Percentiles rank a stretch among this genome's conserved stretches.
phyloP scores from a whole-genome alignment of 192 early-diverging fungal genomes.

The Blastocladiella britannica region DNA sequence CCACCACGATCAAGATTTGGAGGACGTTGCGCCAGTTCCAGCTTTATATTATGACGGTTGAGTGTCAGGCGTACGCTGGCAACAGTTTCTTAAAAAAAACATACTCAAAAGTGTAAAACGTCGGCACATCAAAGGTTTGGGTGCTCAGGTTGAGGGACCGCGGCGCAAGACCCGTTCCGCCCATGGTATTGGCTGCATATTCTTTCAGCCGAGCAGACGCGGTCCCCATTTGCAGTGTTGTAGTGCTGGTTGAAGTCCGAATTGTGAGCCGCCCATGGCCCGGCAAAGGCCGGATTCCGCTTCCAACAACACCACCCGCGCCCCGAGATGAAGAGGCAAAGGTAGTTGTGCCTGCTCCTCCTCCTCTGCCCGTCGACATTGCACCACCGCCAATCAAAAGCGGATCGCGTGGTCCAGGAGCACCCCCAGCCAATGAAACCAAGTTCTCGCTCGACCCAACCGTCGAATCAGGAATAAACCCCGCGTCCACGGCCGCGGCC shows the following conservation, averaged over 20 bases:
- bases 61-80: too few species aligned
- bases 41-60: too few species aligned
- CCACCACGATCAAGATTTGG: slow-evolving; percentile 43
- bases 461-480: not conserved
- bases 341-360: not conserved
- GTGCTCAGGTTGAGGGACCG: not conserved
- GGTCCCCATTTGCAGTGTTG: too few species aligned
- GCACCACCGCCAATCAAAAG: not conserved
- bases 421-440: not conserved
- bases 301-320: too few species aligned
- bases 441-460: not conserved
- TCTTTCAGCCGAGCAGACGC: too few species aligned
- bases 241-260: too few species aligned
- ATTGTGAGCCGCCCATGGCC: not conserved
- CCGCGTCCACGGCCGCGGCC: not conserved
- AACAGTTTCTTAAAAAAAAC: too few species aligned
- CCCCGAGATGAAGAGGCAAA: not conserved
- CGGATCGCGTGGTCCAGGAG: not conserved
- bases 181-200: too few species aligned
- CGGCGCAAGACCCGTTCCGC: not conserved
- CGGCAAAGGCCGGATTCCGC: not conserved
- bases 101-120: not conserved
- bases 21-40: slow-evolving; percentile 37
- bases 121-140: not conserved
- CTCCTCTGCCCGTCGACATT: not conserved